Percentiles rank a stretch among this genome's conserved stretches.
Conservation (phyloP, 768 basidiomycete species). For the Russula sp. region DNA sequence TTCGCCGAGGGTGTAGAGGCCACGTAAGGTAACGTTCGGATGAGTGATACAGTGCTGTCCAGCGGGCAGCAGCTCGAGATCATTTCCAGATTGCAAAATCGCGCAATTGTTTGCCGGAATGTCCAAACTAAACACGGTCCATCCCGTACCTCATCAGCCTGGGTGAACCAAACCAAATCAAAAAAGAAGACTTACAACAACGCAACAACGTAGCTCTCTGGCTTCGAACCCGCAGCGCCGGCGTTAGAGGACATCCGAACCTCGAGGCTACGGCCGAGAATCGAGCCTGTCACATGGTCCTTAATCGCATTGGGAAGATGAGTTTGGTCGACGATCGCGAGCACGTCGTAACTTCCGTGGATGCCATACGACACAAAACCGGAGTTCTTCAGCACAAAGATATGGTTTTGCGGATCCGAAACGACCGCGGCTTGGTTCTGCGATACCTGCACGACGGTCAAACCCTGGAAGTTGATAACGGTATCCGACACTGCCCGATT, state of each 20-base stretch:
- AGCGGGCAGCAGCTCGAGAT: slow-evolving; percentile 71
- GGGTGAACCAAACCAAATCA: neutral
- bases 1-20: slow-evolving; percentile 76
- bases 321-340: slow-evolving; percentile 82
- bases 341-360: slow-evolving; percentile 70
- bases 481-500: slow-evolving; percentile 61
- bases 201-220: slow-evolving; percentile 66
- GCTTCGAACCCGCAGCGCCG: slow-evolving; percentile 43
- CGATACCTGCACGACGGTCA: slow-evolving; percentile 83
- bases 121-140: slow-evolving; percentile 53
- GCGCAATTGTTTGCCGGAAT: slow-evolving; percentile 88
- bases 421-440: slow-evolving; percentile 85
- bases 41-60: slow-evolving; percentile 85
- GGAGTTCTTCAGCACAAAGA: slow-evolving; percentile 80
- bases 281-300: slow-evolving; percentile 58
- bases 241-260: slow-evolving; percentile 61
- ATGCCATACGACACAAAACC: slow-evolving; percentile 78
- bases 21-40: slow-evolving; percentile 77
- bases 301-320: slow-evolving; percentile 60
- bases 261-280: slow-evolving; percentile 72
- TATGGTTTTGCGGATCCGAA: slow-evolving; percentile 73
- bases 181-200: slow-evolving; percentile 54
- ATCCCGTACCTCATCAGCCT: neutral
- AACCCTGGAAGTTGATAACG: slow-evolving; percentile 73
- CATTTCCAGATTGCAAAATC: slow-evolving; percentile 77